These are phyloP conservation scores for Psilocybe subaeruginosa DNA, from an alignment of 768 basidiomycete genomes.

Conservation along the genomic window DNA sequence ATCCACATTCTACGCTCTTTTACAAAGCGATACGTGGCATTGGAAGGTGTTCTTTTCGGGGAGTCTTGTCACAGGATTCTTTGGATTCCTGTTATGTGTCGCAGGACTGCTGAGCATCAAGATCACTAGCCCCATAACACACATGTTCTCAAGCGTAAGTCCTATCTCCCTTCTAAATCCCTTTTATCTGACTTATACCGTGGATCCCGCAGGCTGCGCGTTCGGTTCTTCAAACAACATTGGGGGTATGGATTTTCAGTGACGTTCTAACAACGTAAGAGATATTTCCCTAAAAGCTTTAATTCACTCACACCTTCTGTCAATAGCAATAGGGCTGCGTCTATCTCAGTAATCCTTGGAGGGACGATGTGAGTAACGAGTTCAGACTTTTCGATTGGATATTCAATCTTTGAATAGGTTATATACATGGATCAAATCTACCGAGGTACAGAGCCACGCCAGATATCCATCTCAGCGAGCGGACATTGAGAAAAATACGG, in stretches of 20 bases:
- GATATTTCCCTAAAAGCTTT: background rate
- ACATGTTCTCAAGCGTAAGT: slow-evolving; percentile 82
- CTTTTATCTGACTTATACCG: slow-evolving; percentile 10
- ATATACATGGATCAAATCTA: slow-evolving; percentile 56
- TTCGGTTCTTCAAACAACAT: slow-evolving; percentile 81
- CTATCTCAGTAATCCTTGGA: slow-evolving; percentile 66
- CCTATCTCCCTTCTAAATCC: slow-evolving; percentile 2
- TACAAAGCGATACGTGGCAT: slow-evolving; percentile 47
- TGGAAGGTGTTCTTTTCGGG: slow-evolving; percentile 64
- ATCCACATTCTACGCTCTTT: slow-evolving; percentile 39
- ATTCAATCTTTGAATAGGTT: slow-evolving; percentile 33
- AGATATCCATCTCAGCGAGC: slow-evolving; percentile 15
- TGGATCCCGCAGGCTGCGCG: slow-evolving; percentile 65
- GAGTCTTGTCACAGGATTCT: slow-evolving; percentile 69
- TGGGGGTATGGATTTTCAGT: slow-evolving; percentile 77
- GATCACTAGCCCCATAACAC: slow-evolving; percentile 81
- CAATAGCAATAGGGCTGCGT: slow-evolving; percentile 59
- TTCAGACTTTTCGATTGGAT: background rate
- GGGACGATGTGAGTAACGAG: slow-evolving; percentile 62
- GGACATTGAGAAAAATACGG: slow-evolving; percentile 24
- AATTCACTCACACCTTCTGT: slow-evolving; percentile 4
- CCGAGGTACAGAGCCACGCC: slow-evolving; percentile 18
- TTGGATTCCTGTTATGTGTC: slow-evolving; percentile 80
- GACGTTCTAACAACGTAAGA: slow-evolving; percentile 77
- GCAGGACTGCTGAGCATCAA: slow-evolving; percentile 82